Base-by-base conservation (phyloP, 805 yeast genomes). In the Cyberlindnera maclurae region DNA sequence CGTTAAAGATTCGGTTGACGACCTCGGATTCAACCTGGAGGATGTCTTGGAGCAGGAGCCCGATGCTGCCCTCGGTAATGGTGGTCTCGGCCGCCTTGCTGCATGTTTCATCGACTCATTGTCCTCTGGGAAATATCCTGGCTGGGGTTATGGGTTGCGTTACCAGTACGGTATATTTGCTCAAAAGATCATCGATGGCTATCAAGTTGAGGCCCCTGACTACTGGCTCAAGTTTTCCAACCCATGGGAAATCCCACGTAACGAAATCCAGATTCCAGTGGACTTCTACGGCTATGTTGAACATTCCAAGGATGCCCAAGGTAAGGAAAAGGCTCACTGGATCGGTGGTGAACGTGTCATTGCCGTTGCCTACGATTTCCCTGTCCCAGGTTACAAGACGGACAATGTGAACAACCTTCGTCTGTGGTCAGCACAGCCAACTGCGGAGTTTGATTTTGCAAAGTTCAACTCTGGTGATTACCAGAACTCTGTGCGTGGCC, bases 71-170 rank as follows among this genome's bases (percentile, higher is more conserved):
- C 71, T 88, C 39, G 97, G 97, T 54, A 89, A 89, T 55, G 97
- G 97, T 57, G 97, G 97, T 47, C 68, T 88, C 40, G 97, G 97
- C 46, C 77, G 97, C 58, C 70, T 88, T 56, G 96, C 96, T 16
- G 96, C 96, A 15, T 89, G 96, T 63, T 88, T 87, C 58, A 76
- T 88, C 34, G 96, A 89, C 64, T 86, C 96, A 2, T 66, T 88
- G 58, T 77, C 93, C 27, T 79, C 95, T 4, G 82, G 84, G 48
- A 79, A 84, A 60, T 85, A 84, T 60, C 87, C 94, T 13, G 95
- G 95, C 37, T 88, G 97, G 97, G 97, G 97, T 46, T 88, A 88
- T 60, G 96, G 97, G 43, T 67, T 88, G 50, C 81, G 95, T 58
- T 88, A 88, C 65, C 87, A 87, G 62, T 88, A 89, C 58, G 97